Evolutionary conservation across 768 basidiomycete genomes (phyloP).

Genomic region (Strobilomyces dryophilus): DNA sequence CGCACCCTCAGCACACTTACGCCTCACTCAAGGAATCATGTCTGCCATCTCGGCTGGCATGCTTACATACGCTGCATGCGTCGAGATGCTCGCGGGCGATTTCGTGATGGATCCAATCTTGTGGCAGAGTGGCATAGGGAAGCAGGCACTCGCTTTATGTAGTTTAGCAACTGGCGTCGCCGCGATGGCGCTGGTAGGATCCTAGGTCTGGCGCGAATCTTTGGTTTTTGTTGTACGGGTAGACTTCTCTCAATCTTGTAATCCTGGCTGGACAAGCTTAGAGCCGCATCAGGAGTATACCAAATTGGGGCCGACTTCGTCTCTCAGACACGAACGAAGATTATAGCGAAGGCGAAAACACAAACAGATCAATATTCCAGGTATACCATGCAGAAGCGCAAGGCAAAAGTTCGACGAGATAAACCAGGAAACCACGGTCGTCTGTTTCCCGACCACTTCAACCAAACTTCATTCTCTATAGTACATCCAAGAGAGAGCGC

Average conservation of each 20-base stretch:
- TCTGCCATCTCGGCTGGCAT: conserved; percentile 79
- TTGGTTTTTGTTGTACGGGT: not conserved
- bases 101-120: conserved; percentile 67
- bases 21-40: conserved; percentile 67
- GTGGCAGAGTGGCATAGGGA: conserved; percentile 35
- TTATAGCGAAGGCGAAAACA: not conserved
- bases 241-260: not conserved
- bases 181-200: conserved; percentile 60
- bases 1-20: conserved; percentile 37
- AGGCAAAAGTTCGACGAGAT: not conserved
- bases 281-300: not conserved
- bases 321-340: no score
- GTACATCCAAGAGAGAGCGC: not conserved
- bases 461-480: not conserved
- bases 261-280: not conserved
- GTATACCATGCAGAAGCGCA: not conserved
- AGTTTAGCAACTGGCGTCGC: conserved; percentile 59
- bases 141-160: conserved; percentile 52
- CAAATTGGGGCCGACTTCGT: no score
- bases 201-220: not conserved
- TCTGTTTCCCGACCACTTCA: not conserved
- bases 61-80: conserved; percentile 78
- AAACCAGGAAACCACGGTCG: conserved; percentile 5
- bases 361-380: not conserved
- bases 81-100: conserved; percentile 86